phyloP scores from a whole-genome alignment of 768 basidiomycete genomes.

The Mycena vitilis region DNA sequence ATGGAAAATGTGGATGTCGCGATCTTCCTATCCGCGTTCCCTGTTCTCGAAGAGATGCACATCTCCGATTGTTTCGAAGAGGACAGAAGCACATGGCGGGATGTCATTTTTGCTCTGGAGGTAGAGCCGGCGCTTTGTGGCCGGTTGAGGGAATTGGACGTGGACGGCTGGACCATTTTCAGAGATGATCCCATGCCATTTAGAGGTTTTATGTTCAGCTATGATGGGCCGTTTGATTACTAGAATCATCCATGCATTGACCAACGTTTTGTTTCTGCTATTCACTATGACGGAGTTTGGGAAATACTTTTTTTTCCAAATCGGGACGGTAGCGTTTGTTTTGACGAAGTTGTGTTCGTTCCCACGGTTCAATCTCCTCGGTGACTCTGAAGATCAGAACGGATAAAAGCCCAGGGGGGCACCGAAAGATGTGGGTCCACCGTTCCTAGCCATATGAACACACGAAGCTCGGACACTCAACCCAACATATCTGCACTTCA shows the following conservation, averaged over 20 bases:
- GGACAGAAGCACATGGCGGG: background rate
- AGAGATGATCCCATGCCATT: slow-evolving; percentile 13
- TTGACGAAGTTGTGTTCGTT: too few species aligned
- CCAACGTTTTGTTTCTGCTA: too few species aligned
- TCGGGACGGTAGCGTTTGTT: too few species aligned
- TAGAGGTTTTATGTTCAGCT: slow-evolving; percentile 4
- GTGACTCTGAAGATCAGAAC: too few species aligned
- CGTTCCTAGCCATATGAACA: too few species aligned
- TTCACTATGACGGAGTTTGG: too few species aligned
- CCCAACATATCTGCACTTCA: too few species aligned
- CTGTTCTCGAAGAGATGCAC: background rate
- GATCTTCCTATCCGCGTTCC: slow-evolving; percentile 5
- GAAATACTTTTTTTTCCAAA: too few species aligned
- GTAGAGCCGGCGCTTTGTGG: slow-evolving; percentile 2
- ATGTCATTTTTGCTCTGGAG: background rate
- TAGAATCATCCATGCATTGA: background rate
- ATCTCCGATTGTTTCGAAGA: background rate
- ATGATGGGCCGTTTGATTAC: background rate
- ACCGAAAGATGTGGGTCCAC: too few species aligned
- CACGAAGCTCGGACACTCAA: too few species aligned
- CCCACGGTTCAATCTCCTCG: too few species aligned
- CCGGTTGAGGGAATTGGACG: background rate
- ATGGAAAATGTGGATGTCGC: background rate
- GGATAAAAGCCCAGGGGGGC: too few species aligned
- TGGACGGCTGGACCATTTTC: background rate